Base-by-base conservation (phyloP, 345 rosid species). In the Gossypioides kirkii region DNA sequence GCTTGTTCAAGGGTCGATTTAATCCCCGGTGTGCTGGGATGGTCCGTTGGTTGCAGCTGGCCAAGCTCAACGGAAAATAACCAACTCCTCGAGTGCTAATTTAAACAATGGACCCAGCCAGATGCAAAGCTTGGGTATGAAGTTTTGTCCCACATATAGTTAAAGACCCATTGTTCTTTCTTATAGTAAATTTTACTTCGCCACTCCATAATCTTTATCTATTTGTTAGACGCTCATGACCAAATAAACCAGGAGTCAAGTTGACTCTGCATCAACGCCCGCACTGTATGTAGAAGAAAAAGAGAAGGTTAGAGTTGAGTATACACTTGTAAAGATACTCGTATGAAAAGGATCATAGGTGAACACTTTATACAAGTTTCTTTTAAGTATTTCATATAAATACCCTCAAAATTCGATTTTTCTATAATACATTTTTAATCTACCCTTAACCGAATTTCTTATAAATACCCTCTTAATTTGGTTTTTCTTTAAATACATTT, bases 21-120 rank as follows among this genome's bases (percentile, higher is more conserved):
- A 70, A 84, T 95, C 77, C 78, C 81, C 26, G 99, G 99, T 78
- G 98, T 95, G 54, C 79, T 95, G 81, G 92, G 93, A 76, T 95
- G 98, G 95, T 92, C 94, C 25, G 87, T 85, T 22, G 99, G 98
- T 61, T 95, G 99, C 86, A 94, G 95, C 83, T 90, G 94, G 97
- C 92, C 96, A 41, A 79, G 81, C 86, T 86, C 85, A 45, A 65
- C 28, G 22, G 88, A 81, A 69, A 77, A 75, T 70, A 74, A 79
- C 71, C 89, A 53, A 69, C 67, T 80, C 78, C 91, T 83, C 78
- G 97, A 89, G 79, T 92, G 94, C 81, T 90, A 82, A 85, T 42
- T 49, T 32, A 69, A 54, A 61, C 28, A 32, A 50, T 36, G 58
- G 49, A 62, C 82, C 84, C 82, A 63, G 80, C 69, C 66, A 64